These are phyloP conservation scores for Cinnamomum chago DNA, from an alignment of 164 flowering plant genomes.

Conservation along the genomic window DNA sequence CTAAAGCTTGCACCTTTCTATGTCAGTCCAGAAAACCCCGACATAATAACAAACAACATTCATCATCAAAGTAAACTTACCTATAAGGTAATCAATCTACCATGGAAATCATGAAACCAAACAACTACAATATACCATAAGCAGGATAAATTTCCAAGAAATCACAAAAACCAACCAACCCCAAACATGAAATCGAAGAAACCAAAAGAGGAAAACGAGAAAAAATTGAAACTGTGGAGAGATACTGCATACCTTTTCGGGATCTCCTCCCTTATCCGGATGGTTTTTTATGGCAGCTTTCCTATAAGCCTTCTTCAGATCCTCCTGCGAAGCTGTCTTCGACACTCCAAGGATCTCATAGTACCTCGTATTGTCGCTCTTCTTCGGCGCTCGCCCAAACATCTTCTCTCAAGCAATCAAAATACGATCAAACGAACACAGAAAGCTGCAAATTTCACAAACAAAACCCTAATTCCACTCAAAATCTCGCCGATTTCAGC, in stretches of 20 bases:
- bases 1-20: no score
- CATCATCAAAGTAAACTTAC: no score
- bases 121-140: no score
- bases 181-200: no score
- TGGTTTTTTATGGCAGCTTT: constrained; percentile 96
- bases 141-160: no score
- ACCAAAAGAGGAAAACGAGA: no score
- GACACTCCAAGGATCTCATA: constrained; percentile 81
- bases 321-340: constrained; percentile 74
- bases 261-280: constrained; percentile 99
- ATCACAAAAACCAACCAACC: no score
- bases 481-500: background rate
- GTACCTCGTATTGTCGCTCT: constrained; percentile 78
- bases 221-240: no score
- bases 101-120: no score
- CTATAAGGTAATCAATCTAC: no score
- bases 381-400: constrained; percentile 84
- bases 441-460: background rate
- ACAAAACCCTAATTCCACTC: background rate
- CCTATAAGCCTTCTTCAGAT: constrained; percentile 83
- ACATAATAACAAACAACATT: no score
- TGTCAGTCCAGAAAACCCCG: no score
- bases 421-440: background rate
- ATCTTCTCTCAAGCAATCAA: constrained; percentile 30
- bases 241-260: constrained; percentile 62